Evolutionary conservation across 1,139 yeast genomes (phyloP).

Genomic region (Kodamaea sp.): DNA sequence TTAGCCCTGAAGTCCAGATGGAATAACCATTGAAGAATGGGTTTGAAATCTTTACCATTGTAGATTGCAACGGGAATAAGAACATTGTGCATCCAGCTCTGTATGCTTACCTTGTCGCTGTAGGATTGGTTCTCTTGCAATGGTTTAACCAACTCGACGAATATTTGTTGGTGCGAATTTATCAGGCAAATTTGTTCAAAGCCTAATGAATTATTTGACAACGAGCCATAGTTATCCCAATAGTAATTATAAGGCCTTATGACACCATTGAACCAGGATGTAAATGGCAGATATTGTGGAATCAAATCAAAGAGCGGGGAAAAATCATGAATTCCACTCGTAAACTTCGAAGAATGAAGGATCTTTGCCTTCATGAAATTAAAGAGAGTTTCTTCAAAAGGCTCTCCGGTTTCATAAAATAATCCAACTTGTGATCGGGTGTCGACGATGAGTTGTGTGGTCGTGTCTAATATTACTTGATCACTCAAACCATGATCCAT

Average conservation of each 20-base stretch:
- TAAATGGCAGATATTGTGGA: conserved; percentile 20
- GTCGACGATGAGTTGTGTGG: conserved; percentile 2
- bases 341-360: conserved; percentile 22
- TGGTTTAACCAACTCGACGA: conserved; percentile 28
- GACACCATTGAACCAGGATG: conserved; percentile 31
- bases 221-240: conserved; percentile 27
- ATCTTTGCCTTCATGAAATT: conserved; percentile 28
- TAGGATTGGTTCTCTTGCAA: conserved; percentile 10
- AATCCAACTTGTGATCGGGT: not conserved
- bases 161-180: conserved; percentile 14
- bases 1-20: conserved; percentile 7
- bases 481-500: not conserved
- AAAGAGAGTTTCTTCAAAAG: conserved; percentile 12
- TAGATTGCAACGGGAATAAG: conserved; percentile 31
- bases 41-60: conserved; percentile 22
- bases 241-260: conserved; percentile 34
- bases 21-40: conserved; percentile 32
- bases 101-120: conserved; percentile 17
- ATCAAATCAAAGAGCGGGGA: conserved; percentile 19
- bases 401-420: not conserved
- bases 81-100: conserved; percentile 31
- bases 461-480: conserved; percentile 3
- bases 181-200: conserved; percentile 2
- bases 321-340: conserved; percentile 17
- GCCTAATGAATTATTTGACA: not conserved